Percentiles rank a stretch among this genome's conserved stretches.
Evolutionary conservation across 495 filamentous ascomycete genomes (phyloP).

Genomic region (Xylaria venustula): DNA sequence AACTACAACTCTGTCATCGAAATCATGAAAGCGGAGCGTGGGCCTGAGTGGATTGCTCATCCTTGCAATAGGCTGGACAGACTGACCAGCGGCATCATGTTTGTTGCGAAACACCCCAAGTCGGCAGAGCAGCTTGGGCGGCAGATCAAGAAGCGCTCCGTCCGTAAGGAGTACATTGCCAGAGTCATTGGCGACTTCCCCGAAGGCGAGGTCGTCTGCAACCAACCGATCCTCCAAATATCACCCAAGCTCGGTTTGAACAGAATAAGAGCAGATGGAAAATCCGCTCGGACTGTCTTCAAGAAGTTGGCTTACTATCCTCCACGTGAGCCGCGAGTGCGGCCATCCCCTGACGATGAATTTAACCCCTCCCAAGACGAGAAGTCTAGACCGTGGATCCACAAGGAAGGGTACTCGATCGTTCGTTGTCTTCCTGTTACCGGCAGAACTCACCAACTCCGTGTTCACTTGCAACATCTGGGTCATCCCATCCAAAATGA

Average conservation of each 20-base stretch:
- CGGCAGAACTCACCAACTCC: slow-evolving; percentile 90
- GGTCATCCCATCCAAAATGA: slow-evolving; percentile 96
- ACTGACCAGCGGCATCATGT: slow-evolving; percentile 95
- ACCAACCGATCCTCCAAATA: slow-evolving; percentile 89
- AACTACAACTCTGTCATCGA: slow-evolving; percentile 92
- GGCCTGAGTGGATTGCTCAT: slow-evolving; percentile 66
- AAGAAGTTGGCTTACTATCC: slow-evolving; percentile 86
- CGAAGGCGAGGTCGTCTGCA: slow-evolving; percentile 76
- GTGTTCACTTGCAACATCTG: slow-evolving; percentile 91
- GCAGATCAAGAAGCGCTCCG: slow-evolving; percentile 70
- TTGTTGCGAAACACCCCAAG: slow-evolving; percentile 80
- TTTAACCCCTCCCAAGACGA: slow-evolving; percentile 16
- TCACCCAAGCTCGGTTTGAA: slow-evolving; percentile 95
- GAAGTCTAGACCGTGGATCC: slow-evolving; percentile 29
- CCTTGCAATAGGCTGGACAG: slow-evolving; percentile 93
- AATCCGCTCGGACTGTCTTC: slow-evolving; percentile 86
- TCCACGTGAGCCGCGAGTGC: slow-evolving; percentile 32
- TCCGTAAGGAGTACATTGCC: slow-evolving; percentile 93
- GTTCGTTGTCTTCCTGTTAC: slow-evolving; percentile 92
- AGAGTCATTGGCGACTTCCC: slow-evolving; percentile 90
- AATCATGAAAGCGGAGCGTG: slow-evolving; percentile 81
- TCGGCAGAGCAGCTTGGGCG: slow-evolving; percentile 72
- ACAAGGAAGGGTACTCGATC: slow-evolving; percentile 78
- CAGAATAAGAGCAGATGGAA: slow-evolving; percentile 87
- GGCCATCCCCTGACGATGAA: slow-evolving; percentile 13